Percentiles rank a stretch among this genome's conserved stretches.
Evolutionary conservation across 2,329 filamentous ascomycete species (phyloP).

Genomic region (Pleurostoma richardsiae): DNA sequence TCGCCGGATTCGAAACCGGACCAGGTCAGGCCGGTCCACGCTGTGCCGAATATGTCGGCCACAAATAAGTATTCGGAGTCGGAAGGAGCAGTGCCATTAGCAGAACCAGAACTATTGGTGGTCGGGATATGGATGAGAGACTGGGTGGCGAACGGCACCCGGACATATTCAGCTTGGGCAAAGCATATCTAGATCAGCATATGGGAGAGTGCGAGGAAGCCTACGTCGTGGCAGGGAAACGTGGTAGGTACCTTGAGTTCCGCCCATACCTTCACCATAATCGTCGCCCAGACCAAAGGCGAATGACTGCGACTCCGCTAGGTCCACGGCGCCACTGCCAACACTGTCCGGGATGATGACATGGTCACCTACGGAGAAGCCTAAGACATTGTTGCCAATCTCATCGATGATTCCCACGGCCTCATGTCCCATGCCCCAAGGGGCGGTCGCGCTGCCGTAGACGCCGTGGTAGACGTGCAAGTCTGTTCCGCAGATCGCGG

Average conservation of each 20-base stretch:
- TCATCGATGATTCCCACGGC: conserved; percentile 29
- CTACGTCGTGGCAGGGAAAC: not conserved
- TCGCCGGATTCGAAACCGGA: not conserved
- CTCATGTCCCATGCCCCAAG: conserved; percentile 28
- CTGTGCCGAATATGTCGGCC: not conserved
- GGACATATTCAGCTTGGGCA: not conserved
- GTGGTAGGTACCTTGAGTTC: not conserved
- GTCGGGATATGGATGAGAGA: not conserved
- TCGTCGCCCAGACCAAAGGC: not conserved
- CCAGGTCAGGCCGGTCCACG: not conserved
- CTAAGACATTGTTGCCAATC: conserved; percentile 18
- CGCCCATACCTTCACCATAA: not conserved
- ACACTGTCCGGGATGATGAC: conserved; percentile 11
- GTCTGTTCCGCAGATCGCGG: conserved; percentile 28
- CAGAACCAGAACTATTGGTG: not conserved
- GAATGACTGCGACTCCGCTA: not conserved
- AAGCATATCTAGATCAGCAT: not conserved
- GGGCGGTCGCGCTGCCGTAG: conserved; percentile 10
- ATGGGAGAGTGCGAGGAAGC: not conserved
- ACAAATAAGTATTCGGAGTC: conserved; percentile 5
- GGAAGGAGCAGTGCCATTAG: conserved; percentile 2
- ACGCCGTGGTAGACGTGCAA: conserved; percentile 25
- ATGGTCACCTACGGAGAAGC: conserved; percentile 2
- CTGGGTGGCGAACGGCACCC: not conserved
- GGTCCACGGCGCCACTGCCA: conserved; percentile 4